Base-by-base conservation (phyloP, 345 rosid genomes). In the Capsella bursapastoris region DNA sequence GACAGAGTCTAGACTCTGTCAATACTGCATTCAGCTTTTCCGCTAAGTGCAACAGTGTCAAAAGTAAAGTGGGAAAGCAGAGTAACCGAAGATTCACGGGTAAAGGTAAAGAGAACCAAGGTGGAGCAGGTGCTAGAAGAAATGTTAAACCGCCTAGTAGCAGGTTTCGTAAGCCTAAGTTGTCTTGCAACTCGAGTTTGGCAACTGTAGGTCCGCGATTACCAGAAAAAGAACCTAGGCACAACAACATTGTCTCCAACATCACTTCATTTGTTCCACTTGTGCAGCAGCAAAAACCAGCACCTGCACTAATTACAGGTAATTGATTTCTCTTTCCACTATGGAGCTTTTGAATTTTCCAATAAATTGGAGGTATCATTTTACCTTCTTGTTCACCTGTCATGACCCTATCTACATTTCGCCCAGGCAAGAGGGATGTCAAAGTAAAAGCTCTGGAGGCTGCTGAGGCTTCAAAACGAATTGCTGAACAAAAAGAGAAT, bases 401-500 rank as follows among this genome's bases (percentile, higher is more conserved):
- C 34, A 66, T 13, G 2, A 28, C 28, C 44, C 49, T 57, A 22
- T 58, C 27, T 16, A 45, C 44, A 67, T 70, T 55, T 18, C 71
- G 76, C 49, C 14, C 62, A 95, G 99, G 98, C 58, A 96, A 89
- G 83, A 90, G 93, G 76, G 91, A 90, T 64, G 82, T 92, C 56
- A 90, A 86, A 83, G 97, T 95, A 80, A 92, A 86, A 79, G 90
- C 99, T 61, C 81, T 95, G 64, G 97, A 85, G 82, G 91, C 88
- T 78, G 97, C 99, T 71, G 96, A 85, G 81, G 92, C 88, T 71
- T 88, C 94, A 37, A 90, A 82, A 78, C 87, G 90, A 66, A 86
- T 86, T 76, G 93, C 89, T 38, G 92, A 89, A 82, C 85, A 88
- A 82, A 92, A 84, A 80, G 98, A 96, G 73, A 85, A 86, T 78